phyloP scores from a whole-genome alignment of 257 asterid species.

The Fraxinus anomala region DNA sequence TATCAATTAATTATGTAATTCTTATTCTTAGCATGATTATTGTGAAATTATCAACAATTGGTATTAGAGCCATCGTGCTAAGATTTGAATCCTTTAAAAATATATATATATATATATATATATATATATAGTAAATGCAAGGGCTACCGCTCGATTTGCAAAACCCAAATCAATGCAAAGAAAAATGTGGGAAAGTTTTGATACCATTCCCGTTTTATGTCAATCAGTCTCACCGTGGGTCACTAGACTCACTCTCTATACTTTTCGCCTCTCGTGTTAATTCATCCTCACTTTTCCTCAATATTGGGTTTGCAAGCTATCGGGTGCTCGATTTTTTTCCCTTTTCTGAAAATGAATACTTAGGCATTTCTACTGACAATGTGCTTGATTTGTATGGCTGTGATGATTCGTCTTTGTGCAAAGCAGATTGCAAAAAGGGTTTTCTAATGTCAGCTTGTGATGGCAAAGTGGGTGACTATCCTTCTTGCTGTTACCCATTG shows the following conservation, averaged over 20 bases:
- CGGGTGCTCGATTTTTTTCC: slow-evolving; percentile 53
- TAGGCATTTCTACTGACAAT: slow-evolving; percentile 56
- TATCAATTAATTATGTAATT: no score
- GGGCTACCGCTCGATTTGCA: no score
- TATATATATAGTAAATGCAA: no score
- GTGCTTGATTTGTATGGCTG: slow-evolving; percentile 63
- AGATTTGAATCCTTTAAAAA: no score
- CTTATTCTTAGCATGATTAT: no score
- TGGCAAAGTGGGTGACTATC: slow-evolving; percentile 33
- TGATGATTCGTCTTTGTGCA: slow-evolving; percentile 69
- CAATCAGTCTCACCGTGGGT: slow-evolving; percentile 26
- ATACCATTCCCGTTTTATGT: slow-evolving; percentile 63
- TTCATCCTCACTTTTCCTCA: slow-evolving; percentile 51
- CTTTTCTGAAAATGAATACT: slow-evolving; percentile 42
- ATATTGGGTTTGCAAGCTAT: slow-evolving; percentile 40
- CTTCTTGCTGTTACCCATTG: slow-evolving; percentile 68
- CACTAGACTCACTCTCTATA: slow-evolving; percentile 32
- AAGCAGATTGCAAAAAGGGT: slow-evolving; percentile 46
- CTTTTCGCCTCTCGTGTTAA: slow-evolving; percentile 57
- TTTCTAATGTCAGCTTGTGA: slow-evolving; percentile 46
- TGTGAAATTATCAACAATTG: no score
- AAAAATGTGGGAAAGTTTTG: slow-evolving; percentile 43
- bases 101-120: no score
- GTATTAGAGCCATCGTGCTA: no score
- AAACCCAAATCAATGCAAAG: background rate